Conservation (phyloP, 1,284 basidiomycete species). For the Porogramme epimiltina region DNA sequence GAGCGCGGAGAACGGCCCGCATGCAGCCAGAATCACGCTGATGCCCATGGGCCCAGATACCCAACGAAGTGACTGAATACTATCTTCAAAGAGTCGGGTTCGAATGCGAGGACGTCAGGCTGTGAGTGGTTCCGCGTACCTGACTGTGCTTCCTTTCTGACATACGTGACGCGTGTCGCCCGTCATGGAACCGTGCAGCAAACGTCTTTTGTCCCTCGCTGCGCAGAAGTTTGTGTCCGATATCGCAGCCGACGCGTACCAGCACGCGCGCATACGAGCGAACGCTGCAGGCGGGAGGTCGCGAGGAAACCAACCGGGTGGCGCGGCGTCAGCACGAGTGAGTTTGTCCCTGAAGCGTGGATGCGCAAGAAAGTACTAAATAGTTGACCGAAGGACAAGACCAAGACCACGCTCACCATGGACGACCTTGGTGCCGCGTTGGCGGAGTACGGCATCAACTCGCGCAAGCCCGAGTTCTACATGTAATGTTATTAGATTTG, state of each 20-base stretch:
- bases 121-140: constrained; percentile 69
- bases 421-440: constrained; percentile 94
- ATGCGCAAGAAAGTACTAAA: too few species aligned
- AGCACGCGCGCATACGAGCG: constrained; percentile 94
- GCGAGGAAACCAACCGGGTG: constrained; percentile 56
- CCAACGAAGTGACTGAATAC: constrained; percentile 97
- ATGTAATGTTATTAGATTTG: constrained; percentile 48
- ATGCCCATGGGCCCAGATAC: constrained; percentile 65
- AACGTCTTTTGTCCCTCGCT: constrained; percentile 91
- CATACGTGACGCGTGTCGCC: neutral
- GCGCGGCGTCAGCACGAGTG: constrained; percentile 66
- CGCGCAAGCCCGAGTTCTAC: constrained; percentile 91
- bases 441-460: constrained; percentile 92
- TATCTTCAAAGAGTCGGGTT: constrained; percentile 97
- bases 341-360: constrained; percentile 22
- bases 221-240: constrained; percentile 99
- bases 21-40: neutral
- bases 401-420: constrained; percentile 96
- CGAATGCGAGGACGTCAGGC: constrained; percentile 89
- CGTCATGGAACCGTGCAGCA: constrained; percentile 49
- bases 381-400: too few species aligned
- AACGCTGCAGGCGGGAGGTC: constrained; percentile 73
- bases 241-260: constrained; percentile 96
- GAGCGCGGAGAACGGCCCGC: neutral
- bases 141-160: neutral